Base-by-base conservation (phyloP, 2,329 filamentous ascomycete genomes). In the Xylaria sp. region DNA sequence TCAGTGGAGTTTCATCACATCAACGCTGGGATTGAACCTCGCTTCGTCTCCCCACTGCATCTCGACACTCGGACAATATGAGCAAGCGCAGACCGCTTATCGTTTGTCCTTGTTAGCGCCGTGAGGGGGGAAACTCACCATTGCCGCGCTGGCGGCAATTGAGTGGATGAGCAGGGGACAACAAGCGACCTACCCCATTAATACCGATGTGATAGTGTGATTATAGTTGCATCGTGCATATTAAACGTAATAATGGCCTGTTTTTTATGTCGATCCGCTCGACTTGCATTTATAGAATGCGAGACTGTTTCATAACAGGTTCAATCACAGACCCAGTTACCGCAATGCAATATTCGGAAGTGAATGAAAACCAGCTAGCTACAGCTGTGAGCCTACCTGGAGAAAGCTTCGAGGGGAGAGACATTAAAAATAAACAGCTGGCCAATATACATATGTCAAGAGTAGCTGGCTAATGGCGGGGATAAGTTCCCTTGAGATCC, bases 201-300 rank as follows among this genome's bases (percentile, higher is more conserved):
- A 40, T 35, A 62, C 48, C 38, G 51, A 49, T 65, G 67, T 67
- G 66, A 68, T 61, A 63, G 49, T 62, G 67, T 68, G 66, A 69
- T 46, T n/a, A 64, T 1, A 66, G 65, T 9, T 78, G 77, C 65
- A 70, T 60, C 0, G 73, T 76, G 60, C 62, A 67, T 60, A 29
- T 31, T 17, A 33, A 41, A 43, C 25, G 49, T 40, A 52, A 29
- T 4, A 58, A 44, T 62, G 56, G 59, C 48, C 48, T 58, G 60
- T 60, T 63, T 62, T 48, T 59, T 49, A 58, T 51, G 53, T 52
- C 9, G 35, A 38, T 15, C 31, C 29, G 15, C 51, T n/a, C 13
- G 11, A 5, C 17, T 51, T 56, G 52, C 40, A 29, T 43, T 11
- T 25, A 21, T 15, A 56, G 35, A 10, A 27, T 47, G 53, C 19